Conservation (phyloP, 2,329 filamentous ascomycete genomes). For the Cordyceps javanica region DNA sequence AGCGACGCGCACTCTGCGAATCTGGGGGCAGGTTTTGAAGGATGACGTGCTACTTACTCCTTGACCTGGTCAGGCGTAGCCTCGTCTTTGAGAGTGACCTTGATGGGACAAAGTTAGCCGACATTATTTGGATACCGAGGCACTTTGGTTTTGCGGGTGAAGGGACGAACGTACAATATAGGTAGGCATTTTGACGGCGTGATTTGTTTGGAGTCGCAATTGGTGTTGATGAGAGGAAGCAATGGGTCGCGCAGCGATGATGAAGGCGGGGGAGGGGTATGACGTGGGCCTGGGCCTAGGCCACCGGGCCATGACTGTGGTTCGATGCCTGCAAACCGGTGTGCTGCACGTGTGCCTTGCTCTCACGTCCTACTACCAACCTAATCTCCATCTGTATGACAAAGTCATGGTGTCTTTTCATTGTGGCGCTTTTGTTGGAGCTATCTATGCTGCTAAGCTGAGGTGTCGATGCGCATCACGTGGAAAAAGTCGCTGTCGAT, state of each 20-base stretch:
- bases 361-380: not conserved
- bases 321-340: not conserved
- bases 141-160: not conserved
- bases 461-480: not conserved
- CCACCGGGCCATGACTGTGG: not conserved
- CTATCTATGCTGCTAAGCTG: not conserved
- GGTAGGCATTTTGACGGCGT: conserved; percentile 42
- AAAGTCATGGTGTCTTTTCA: not conserved
- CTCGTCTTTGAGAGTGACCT: conserved; percentile 77
- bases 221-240: not conserved
- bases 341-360: not conserved
- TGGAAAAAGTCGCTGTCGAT: not conserved
- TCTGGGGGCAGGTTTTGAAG: not conserved
- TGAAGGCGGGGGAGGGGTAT: conserved; percentile 14
- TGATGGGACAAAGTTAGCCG: not conserved
- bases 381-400: not conserved
- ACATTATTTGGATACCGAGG: not conserved
- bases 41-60: conserved; percentile 43
- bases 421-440: not conserved
- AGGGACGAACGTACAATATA: conserved; percentile 42
- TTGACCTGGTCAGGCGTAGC: conserved; percentile 61
- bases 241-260: conserved; percentile 4
- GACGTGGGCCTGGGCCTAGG: not conserved
- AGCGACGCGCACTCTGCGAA: not conserved
- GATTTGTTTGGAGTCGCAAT: not conserved